Conservation (phyloP, 306 rosid species). For the Begonia masoniana region DNA sequence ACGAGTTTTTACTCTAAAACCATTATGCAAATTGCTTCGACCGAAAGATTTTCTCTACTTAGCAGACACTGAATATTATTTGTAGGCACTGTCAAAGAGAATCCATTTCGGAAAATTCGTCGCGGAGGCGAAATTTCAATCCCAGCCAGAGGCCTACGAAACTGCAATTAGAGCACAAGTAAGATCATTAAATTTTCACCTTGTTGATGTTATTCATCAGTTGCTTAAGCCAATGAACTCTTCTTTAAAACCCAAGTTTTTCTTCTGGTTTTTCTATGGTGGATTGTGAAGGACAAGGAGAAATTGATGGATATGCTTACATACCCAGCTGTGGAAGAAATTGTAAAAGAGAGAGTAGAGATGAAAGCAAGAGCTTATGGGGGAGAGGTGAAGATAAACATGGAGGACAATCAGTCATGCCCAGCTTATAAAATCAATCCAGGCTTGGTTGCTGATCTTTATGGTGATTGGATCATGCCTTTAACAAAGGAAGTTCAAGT, state of each 20-base stretch:
- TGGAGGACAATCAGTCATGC: constrained; percentile 25
- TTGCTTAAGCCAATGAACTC: too few species aligned
- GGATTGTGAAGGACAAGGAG: constrained; percentile 53
- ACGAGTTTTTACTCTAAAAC: too few species aligned
- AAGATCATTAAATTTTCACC: background rate
- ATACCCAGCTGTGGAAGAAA: constrained; percentile 63
- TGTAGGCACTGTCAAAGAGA: constrained; percentile 76
- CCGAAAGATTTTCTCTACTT: too few species aligned
- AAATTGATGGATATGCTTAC: constrained; percentile 68
- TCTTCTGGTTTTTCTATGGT: constrained; percentile 1
- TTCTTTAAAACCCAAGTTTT: too few species aligned
- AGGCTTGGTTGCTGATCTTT: constrained; percentile 64
- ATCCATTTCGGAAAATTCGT: constrained; percentile 89
- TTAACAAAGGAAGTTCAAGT: constrained; percentile 90
- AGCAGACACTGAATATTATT: background rate
- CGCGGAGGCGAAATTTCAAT: constrained; percentile 78
- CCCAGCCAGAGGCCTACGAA: constrained; percentile 47
- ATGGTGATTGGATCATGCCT: constrained; percentile 96
- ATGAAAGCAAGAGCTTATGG: constrained; percentile 66
- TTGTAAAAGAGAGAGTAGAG: constrained; percentile 58
- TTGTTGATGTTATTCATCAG: constrained; percentile 1
- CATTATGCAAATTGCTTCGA: too few species aligned
- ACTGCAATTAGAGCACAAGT: constrained; percentile 79
- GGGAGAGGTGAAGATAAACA: constrained; percentile 42
- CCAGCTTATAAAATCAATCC: constrained; percentile 75